phyloP scores from a whole-genome alignment of 257 asterid species.

The Penstemon eatonii region DNA sequence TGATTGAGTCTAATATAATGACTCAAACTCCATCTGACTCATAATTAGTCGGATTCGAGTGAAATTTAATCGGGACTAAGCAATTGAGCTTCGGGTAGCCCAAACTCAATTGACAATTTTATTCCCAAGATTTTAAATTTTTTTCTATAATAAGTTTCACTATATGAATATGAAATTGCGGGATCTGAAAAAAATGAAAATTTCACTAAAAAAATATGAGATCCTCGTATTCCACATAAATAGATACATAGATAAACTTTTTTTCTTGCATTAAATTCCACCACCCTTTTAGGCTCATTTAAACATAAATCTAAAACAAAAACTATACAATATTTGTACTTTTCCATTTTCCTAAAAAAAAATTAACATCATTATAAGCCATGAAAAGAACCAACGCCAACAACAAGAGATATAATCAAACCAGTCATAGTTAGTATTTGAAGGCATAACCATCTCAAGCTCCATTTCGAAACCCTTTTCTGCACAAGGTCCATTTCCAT shows the following conservation, averaged over 20 bases:
- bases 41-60: too few species aligned
- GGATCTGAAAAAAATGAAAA: slow-evolving; percentile 13
- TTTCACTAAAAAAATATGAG: slow-evolving; percentile 29
- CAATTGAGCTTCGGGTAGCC: too few species aligned
- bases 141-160: too few species aligned
- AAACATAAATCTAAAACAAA: slow-evolving; percentile 30
- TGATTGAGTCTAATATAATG: too few species aligned
- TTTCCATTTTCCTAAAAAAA: not conserved
- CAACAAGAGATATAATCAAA: slow-evolving; percentile 33
- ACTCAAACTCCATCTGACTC: too few species aligned
- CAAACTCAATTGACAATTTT: too few species aligned
- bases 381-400: slow-evolving; percentile 36
- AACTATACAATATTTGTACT: not conserved
- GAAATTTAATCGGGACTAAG: too few species aligned
- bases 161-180: too few species aligned
- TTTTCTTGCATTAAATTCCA: slow-evolving; percentile 21
- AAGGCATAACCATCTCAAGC: slow-evolving; percentile 33
- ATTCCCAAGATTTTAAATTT: too few species aligned
- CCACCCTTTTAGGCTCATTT: slow-evolving; percentile 30
- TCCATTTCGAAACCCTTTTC: slow-evolving; percentile 28
- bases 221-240: slow-evolving; percentile 28
- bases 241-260: slow-evolving; percentile 28
- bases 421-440: slow-evolving; percentile 30
- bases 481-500: slow-evolving; percentile 40
- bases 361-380: slow-evolving; percentile 17